Conservation (phyloP, 75 land plant species). For the Cupressus sempervirens region DNA sequence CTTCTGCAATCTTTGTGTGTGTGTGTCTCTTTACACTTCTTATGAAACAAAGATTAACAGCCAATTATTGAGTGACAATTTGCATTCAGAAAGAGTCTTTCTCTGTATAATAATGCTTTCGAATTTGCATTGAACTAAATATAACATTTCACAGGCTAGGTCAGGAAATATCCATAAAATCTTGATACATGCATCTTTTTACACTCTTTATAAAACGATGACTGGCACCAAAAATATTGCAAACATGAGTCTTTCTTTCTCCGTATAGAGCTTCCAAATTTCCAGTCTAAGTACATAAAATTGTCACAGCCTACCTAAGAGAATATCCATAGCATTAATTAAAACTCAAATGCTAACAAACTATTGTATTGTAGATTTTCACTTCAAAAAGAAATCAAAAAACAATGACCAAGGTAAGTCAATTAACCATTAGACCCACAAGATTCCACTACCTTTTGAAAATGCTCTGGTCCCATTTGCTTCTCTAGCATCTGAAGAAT, state of each 20-base stretch:
- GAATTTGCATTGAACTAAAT: neutral
- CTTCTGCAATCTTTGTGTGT: neutral
- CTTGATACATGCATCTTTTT: neutral
- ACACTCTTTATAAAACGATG: neutral
- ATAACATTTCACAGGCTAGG: neutral
- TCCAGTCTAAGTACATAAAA: neutral
- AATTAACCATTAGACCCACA: neutral
- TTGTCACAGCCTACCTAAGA: neutral
- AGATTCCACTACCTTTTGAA: conserved; percentile 58
- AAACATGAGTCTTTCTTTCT: neutral
- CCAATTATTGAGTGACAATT: too few species aligned
- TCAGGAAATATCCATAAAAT: neutral
- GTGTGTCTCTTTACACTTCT: neutral
- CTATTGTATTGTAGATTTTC: neutral
- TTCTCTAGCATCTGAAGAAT: conserved; percentile 96
- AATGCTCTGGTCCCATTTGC: conserved; percentile 96
- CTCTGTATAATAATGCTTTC: neutral
- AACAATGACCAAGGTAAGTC: neutral
- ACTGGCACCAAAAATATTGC: neutral
- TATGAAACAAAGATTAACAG: neutral
- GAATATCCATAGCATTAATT: neutral
- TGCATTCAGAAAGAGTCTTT: neutral
- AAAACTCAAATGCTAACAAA: neutral
- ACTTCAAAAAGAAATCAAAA: neutral
- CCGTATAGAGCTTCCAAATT: neutral